Evolutionary conservation across 495 filamentous ascomycete species (phyloP), one percentile per base, ranked within the genome.

Genomic region (Podospora bellae-mahoneyi): DNA sequence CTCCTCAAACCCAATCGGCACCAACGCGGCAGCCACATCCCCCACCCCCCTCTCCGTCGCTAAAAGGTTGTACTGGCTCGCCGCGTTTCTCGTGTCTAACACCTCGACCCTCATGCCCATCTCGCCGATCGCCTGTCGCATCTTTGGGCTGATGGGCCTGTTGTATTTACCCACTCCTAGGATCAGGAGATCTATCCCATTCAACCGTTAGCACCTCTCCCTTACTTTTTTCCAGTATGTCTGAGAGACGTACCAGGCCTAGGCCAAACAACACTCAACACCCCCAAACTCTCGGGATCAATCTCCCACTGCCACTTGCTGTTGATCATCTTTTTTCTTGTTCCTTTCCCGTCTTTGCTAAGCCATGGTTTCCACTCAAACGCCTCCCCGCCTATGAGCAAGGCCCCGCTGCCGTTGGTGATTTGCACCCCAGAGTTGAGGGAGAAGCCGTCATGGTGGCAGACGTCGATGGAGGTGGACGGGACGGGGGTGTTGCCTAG

Each of bases 41-140:
- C 82, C 79, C 13, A 93, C 86, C 26, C 92, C 91, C 60, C 92
- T 82, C 81, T 96, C 92, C 59, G 92, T 96, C 56, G 90, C 92
- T 60, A 96, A 80, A 71, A 96, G 71, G 75, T 96, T 96, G 73
- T 91, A 96, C 81, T 94, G 92, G 64, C 92, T 90, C 19, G 94
- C 93, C 23, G 95, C 95, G 81, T 97, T 97, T 67, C 92, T 82
- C 48, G 95, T 99, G 82, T 97, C 95, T 76, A 92, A 85, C 15
- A 97, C 85, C 73, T 99, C 95, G 30, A 98, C 81, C 68, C 92
- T 84, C 67, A 99, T 90, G 0, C 95, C 95, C 65, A 98, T 70
- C 26, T 84, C 84, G 72, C 88, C 90, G 65, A 99, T 88, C 69
- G 85, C 81, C 67, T 82, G 81, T 71, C 90, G 86, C 62, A 91